Evolutionary conservation across 345 rosid species (phyloP).

Genomic region (Syzygium grande): DNA sequence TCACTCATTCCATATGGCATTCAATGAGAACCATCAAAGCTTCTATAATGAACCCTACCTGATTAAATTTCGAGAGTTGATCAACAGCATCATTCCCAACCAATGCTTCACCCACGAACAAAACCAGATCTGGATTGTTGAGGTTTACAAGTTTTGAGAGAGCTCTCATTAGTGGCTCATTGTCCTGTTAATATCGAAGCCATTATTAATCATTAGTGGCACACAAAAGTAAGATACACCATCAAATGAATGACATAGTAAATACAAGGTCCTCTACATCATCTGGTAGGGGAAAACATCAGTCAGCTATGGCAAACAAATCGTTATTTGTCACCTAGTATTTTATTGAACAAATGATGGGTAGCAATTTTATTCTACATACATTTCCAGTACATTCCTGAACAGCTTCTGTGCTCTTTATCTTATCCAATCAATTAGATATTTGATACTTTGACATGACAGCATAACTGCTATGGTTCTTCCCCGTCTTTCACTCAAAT

Average conservation of each 20-base stretch:
- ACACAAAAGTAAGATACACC: not conserved
- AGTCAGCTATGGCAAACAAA: not conserved
- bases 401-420: not conserved
- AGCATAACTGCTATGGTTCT: not conserved
- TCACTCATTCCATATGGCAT: not conserved
- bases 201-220: not conserved
- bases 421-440: not conserved
- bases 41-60: slow-evolving; percentile 34
- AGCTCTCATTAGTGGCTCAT: slow-evolving; percentile 98
- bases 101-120: slow-evolving; percentile 98
- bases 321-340: not conserved
- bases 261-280: not conserved
- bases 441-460: not conserved
- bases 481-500: not conserved
- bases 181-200: slow-evolving; percentile 40
- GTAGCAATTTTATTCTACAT: not conserved
- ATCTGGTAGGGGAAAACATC: not conserved
- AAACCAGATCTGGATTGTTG: slow-evolving; percentile 82
- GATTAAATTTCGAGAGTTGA: slow-evolving; percentile 90
- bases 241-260: not conserved
- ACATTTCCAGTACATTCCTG: not conserved
- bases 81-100: slow-evolving; percentile 99
- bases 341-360: not conserved
- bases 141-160: slow-evolving; percentile 84
- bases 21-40: not conserved